A percentile compares a stretch with the other conserved stretches of the same genome.
Evolutionary conservation across 495 filamentous ascomycete species (phyloP).

Genomic region (Bacidia rubella): DNA sequence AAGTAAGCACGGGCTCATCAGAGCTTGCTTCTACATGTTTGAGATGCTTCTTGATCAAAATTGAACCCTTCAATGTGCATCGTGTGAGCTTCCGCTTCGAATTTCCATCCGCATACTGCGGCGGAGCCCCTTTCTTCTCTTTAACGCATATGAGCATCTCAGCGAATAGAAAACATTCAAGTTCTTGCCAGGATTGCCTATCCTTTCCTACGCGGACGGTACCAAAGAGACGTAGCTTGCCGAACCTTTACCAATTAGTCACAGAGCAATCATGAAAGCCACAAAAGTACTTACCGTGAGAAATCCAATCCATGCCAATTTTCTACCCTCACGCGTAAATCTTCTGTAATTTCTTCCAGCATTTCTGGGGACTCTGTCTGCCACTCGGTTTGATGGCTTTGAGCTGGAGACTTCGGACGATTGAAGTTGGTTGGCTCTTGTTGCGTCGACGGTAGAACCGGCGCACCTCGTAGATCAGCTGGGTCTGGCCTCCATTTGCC

Average conservation of each 20-base stretch:
- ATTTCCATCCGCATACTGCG: slow-evolving; percentile 41
- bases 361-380: slow-evolving; percentile 46
- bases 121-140: slow-evolving; percentile 65
- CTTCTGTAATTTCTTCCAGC: slow-evolving; percentile 76
- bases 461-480: slow-evolving; percentile 61
- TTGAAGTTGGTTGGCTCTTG: slow-evolving; percentile 32
- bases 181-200: slow-evolving; percentile 91
- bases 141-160: slow-evolving; percentile 99
- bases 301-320: slow-evolving; percentile 99
- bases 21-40: slow-evolving; percentile 67
- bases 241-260: slow-evolving; percentile 48
- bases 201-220: slow-evolving; percentile 93
- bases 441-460: slow-evolving; percentile 32
- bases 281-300: slow-evolving; percentile 42
- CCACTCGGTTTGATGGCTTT: slow-evolving; percentile 18
- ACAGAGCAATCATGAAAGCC: neutral
- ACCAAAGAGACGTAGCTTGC: slow-evolving; percentile 83
- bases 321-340: slow-evolving; percentile 71
- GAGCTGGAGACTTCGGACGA: slow-evolving; percentile 18
- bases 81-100: slow-evolving; percentile 49
- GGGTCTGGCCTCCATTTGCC: slow-evolving; percentile 80
- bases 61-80: slow-evolving; percentile 92
- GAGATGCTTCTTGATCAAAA: slow-evolving; percentile 95
- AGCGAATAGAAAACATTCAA: slow-evolving; percentile 93
- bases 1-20: slow-evolving; percentile 75